These are phyloP conservation scores for Trichoderma breve DNA, from an alignment of 2,329 filamentous ascomycete genomes.

Conservation along the genomic window DNA sequence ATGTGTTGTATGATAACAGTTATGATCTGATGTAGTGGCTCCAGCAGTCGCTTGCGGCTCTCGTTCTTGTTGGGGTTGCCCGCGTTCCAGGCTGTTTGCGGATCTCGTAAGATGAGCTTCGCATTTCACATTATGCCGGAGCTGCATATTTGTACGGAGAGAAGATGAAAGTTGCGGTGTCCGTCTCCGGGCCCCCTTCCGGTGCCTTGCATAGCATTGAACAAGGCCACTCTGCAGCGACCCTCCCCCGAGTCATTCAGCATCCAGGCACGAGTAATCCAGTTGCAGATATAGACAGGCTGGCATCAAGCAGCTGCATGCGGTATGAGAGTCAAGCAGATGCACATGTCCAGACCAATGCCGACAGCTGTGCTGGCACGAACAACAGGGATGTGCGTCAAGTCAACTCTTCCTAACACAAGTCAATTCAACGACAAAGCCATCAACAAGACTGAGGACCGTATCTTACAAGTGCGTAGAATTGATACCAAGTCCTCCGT, in stretches of 20 bases:
- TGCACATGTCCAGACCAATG: neutral
- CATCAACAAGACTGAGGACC: neutral
- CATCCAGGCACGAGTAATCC: slow-evolving; percentile 3
- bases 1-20: slow-evolving; percentile 12
- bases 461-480: neutral
- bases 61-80: slow-evolving; percentile 4
- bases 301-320: neutral
- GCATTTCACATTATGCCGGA: neutral
- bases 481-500: neutral
- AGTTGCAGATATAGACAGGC: neutral
- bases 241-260: slow-evolving; percentile 3
- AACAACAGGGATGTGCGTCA: neutral
- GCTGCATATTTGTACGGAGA: neutral
- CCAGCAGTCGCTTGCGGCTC: slow-evolving; percentile 8
- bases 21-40: slow-evolving; percentile 11
- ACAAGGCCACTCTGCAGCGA: neutral
- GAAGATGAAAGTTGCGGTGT: slow-evolving; percentile 11
- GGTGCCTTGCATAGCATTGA: slow-evolving; percentile 17
- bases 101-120: slow-evolving; percentile 12
- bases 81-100: neutral
- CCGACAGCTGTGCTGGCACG: neutral
- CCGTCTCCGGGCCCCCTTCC: slow-evolving; percentile 1
- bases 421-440: neutral
- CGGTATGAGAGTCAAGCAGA: neutral
- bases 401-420: neutral